Base-by-base conservation (phyloP, 176 grass and related monocot species). In the Oryza longistaminata region DNA sequence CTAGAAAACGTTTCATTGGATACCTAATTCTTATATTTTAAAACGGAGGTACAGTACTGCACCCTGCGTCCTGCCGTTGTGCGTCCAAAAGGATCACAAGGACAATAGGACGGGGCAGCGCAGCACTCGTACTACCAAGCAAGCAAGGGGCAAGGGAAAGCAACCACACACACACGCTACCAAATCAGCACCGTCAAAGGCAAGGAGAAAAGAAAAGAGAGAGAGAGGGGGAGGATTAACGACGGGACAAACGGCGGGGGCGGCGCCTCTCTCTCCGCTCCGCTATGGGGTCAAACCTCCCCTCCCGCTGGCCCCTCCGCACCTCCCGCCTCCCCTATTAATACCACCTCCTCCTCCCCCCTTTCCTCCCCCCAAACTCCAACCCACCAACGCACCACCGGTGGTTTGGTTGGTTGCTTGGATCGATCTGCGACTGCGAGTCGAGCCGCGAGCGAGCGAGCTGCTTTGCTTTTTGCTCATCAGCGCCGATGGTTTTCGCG, bases 271-370 rank as follows among this genome's bases (percentile, higher is more conserved):
- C 16, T n/a, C 71, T 17, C 44, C 69, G 3, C 64, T 8, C 26
- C 83, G 65, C 61, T 27, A 75, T 85, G 70, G 70, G 84, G 81
- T 92, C 90, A 91, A 91, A 88, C 68, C 80, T 58, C 74, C 66
- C 37, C 86, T 79, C 74, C 88, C 88, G 88, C 55, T 70, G 82
- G 33, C 80, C 78, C 82, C 84, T 84, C 87, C 84, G 26, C 70
- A 79, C 81, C 91, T 90, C 84, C 76, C 91, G 87, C 85, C 61
- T 70, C 80, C 64, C 82, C 85, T 90, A 78, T 78, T 69, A 84
- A 90, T 88, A 87, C 68, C 9, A 17, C 7, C 15, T 24, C 4
- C 19, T 11, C 2, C 62, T 22, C 49, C 53, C 82, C 29, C 0
- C 61, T 31, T 31, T 8, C 34, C 43, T 26, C 14, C 68, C 52